phyloP scores from a whole-genome alignment of 495 filamentous ascomycete species.

The Penicillium longicatenatum region DNA sequence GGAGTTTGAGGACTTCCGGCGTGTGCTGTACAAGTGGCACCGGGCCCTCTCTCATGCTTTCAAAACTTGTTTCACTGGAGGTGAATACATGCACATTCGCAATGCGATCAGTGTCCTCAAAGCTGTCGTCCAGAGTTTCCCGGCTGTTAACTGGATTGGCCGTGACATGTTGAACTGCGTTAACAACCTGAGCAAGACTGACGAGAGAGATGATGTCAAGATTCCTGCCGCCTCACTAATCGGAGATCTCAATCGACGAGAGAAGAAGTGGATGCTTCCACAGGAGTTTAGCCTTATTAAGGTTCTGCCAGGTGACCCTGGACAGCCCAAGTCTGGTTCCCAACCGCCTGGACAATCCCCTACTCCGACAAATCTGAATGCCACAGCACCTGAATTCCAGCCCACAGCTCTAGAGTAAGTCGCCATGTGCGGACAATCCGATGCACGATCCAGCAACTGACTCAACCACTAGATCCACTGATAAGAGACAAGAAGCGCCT shows the following conservation, averaged over 20 bases:
- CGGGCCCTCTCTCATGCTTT: slow-evolving; percentile 71
- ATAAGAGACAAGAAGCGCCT: slow-evolving; percentile 27
- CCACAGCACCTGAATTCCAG: slow-evolving; percentile 50
- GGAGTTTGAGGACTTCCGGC: slow-evolving; percentile 83
- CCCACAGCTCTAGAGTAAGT: slow-evolving; percentile 48
- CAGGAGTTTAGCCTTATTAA: slow-evolving; percentile 64
- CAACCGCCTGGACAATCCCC: slow-evolving; percentile 34
- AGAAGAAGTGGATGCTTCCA: slow-evolving; percentile 82
- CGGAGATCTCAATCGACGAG: slow-evolving; percentile 76
- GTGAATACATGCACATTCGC: slow-evolving; percentile 96
- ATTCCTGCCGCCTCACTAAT: slow-evolving; percentile 83
- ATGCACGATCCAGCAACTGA: slow-evolving; percentile 14
- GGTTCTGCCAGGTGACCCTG: slow-evolving; percentile 26
- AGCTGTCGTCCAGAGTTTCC: slow-evolving; percentile 75
- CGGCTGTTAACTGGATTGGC: slow-evolving; percentile 86
- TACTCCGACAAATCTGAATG: slow-evolving; percentile 45
- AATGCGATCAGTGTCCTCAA: slow-evolving; percentile 95
- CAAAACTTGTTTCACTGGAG: slow-evolving; percentile 72
- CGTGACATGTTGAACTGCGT: slow-evolving; percentile 67
- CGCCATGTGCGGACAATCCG: slow-evolving; percentile 7
- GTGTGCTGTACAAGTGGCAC: slow-evolving; percentile 89
- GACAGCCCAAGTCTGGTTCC: slow-evolving; percentile 26
- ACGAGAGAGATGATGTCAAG: slow-evolving; percentile 83
- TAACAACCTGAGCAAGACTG: slow-evolving; percentile 63
- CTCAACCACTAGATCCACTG: slow-evolving; percentile 29